Percentiles rank a stretch among this genome's conserved stretches.
Conservation (phyloP, 768 basidiomycete species). For the Amanita brunnescens region DNA sequence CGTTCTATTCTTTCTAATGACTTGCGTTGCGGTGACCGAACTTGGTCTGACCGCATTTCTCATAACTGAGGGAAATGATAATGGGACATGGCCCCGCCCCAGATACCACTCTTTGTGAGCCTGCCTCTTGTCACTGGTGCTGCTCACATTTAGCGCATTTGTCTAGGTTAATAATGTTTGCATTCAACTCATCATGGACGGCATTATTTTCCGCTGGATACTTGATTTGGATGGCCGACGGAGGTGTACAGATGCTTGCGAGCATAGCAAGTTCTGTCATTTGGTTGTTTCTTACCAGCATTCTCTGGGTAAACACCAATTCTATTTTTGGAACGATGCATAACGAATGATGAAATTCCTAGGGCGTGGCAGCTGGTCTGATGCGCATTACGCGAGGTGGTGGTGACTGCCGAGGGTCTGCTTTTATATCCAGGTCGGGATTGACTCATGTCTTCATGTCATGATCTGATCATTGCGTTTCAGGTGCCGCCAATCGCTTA, state of each 20-base stretch:
- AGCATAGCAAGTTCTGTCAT: slow-evolving; percentile 69
- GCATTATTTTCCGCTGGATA: slow-evolving; percentile 61
- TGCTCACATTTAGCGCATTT: background rate
- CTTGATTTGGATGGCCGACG: slow-evolving; percentile 61
- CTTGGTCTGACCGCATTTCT: slow-evolving; percentile 69
- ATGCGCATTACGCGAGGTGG: slow-evolving; percentile 59
- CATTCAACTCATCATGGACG: slow-evolving; percentile 72
- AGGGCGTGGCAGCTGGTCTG: slow-evolving; percentile 63
- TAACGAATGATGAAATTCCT: slow-evolving; percentile 2
- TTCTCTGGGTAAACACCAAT: slow-evolving; percentile 51
- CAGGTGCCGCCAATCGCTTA: slow-evolving; percentile 65
- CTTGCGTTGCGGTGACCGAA: slow-evolving; percentile 60
- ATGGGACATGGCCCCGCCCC: slow-evolving; percentile 48
- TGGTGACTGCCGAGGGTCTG: slow-evolving; percentile 45
- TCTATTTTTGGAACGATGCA: background rate
- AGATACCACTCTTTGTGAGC: slow-evolving; percentile 60
- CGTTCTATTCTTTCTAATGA: slow-evolving; percentile 55
- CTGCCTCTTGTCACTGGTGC: background rate
- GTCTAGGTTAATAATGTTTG: slow-evolving; percentile 44
- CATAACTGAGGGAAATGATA: slow-evolving; percentile 59
- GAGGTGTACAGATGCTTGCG: slow-evolving; percentile 60
- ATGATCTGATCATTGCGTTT: background rate
- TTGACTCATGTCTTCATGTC: slow-evolving; percentile 4
- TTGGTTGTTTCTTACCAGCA: slow-evolving; percentile 58
- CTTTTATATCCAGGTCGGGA: slow-evolving; percentile 41